A percentile compares a stretch with the other conserved stretches of the same genome.
These are phyloP conservation scores for Sugiyamaella japonica DNA, from an alignment of 1,139 yeast species.

Conservation along the genomic window DNA sequence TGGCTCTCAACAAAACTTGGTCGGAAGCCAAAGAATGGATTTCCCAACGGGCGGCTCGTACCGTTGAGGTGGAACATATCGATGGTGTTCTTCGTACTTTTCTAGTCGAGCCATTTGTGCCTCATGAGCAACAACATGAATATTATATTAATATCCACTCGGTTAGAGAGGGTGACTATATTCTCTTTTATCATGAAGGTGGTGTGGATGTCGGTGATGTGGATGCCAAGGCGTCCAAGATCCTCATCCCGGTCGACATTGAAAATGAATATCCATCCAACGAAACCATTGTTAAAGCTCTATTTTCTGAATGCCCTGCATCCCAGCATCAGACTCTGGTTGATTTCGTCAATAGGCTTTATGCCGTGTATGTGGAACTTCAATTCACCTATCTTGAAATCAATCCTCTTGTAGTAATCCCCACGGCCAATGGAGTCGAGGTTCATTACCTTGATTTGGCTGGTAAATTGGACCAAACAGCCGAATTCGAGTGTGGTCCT, in stretches of 20 bases:
- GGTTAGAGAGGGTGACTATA: conserved; percentile 51
- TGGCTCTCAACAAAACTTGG: conserved; percentile 50
- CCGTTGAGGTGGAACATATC: conserved; percentile 45
- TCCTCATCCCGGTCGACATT: conserved; percentile 47
- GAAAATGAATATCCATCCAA: conserved; percentile 45
- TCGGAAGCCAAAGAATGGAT: conserved; percentile 47
- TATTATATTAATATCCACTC: conserved; percentile 51
- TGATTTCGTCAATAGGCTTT: conserved; percentile 49
- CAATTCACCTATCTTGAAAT: conserved; percentile 51
- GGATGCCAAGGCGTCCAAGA: conserved; percentile 48
- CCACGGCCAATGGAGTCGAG: conserved; percentile 43
- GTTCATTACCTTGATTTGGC: conserved; percentile 50
- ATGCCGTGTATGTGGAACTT: conserved; percentile 49
- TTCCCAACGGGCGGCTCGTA: conserved; percentile 45
- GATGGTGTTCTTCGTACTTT: conserved; percentile 45
- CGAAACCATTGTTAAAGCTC: conserved; percentile 37
- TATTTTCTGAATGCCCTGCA: conserved; percentile 44
- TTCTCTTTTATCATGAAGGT: conserved; percentile 50
- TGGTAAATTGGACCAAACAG: conserved; percentile 51
- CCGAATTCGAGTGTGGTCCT: conserved; percentile 52
- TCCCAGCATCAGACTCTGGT: conserved; percentile 45
- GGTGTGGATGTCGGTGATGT: conserved; percentile 53
- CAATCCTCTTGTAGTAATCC: conserved; percentile 49
- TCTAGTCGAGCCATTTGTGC: conserved; percentile 50
- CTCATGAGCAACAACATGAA: conserved; percentile 49